Evolutionary conservation across 768 basidiomycete genomes (phyloP).

Genomic region (Mycena sanguinolenta): DNA sequence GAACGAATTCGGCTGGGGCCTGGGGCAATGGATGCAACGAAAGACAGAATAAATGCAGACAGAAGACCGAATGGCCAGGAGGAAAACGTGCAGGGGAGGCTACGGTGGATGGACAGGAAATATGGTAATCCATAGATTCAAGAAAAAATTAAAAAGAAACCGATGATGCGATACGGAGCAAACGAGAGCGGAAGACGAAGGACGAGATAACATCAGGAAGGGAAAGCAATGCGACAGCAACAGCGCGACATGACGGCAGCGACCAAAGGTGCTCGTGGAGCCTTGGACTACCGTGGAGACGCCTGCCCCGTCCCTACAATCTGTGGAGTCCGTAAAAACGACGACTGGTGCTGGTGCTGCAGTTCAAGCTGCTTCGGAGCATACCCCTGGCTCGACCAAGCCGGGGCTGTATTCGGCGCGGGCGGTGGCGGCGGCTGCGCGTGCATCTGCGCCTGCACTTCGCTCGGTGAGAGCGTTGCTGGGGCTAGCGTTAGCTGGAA

Average conservation of each 20-base stretch:
- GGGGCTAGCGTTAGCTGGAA: constrained; percentile 65
- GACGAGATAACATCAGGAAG: constrained; percentile 18
- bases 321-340: constrained; percentile 62
- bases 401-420: constrained; percentile 37
- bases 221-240: constrained; percentile 29
- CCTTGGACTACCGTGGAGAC: constrained; percentile 17
- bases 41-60: constrained; percentile 20
- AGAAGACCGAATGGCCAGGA: neutral
- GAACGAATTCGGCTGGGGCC: neutral
- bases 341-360: constrained; percentile 51
- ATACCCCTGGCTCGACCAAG: constrained; percentile 34
- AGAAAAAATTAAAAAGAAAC: neutral
- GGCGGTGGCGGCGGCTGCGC: constrained; percentile 27
- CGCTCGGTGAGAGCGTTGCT: constrained; percentile 37
- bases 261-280: neutral
- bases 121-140: neutral
- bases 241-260: neutral
- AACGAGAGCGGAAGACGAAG: neutral
- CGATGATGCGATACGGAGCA: neutral
- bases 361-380: constrained; percentile 45
- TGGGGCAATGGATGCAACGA: constrained; percentile 3
- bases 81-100: neutral
- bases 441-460: constrained; percentile 40
- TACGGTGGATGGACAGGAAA: constrained; percentile 6
- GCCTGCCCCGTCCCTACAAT: constrained; percentile 14